Base-by-base conservation (phyloP, 345 rosid species). In the Boechera stricta region DNA sequence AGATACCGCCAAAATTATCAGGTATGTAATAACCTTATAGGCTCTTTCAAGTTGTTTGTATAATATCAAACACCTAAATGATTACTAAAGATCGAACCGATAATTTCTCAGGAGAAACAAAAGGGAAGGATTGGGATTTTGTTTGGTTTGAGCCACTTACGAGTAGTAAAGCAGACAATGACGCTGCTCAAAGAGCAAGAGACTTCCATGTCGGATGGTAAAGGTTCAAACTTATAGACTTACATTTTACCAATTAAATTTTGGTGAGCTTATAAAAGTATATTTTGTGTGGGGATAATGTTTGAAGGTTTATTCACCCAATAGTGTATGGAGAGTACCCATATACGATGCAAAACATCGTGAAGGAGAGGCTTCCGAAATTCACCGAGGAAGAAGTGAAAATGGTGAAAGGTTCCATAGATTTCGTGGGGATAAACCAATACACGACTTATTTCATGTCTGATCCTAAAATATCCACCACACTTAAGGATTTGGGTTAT, bases 201-300 rank as follows among this genome's bases (percentile, higher is more conserved):
- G 99, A 95, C 87, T 92, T 95, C 58, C 98, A 95, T 58, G 73
- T 95, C 9, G 99, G 99, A 85, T 95, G 99, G 99, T 94, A 84
- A 69, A 66, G 8, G 1, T 36, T 26, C 16, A 68, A 13, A 9
- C 24, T 35, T 67, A 53, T 3, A 6, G 36, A 11, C 56, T 64
- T 29, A 48, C 55, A 10, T 49, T 1, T 10, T 57, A 26, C 58
- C 31, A 28, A 21, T 53, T n/a, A 8, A 2, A 8, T 21, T 31
- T 45, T 29, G 18, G 11, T 49, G 69, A 58, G 29, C 63, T 68
- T 31, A 69, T 66, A 57, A 13, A 31, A 69, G 45, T 47, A 9
- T 44, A 2, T 54, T 63, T 18, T 45, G 42, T 42, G 29, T 31
- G 38, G 18, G 12, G n/a, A 3, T 12, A 64, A 61, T 29, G 10